A percentile compares a stretch with the other conserved stretches of the same genome.
These are phyloP conservation scores for Wickerhamiella cacticola DNA, from an alignment of 805 yeast species.

Conservation along the genomic window DNA sequence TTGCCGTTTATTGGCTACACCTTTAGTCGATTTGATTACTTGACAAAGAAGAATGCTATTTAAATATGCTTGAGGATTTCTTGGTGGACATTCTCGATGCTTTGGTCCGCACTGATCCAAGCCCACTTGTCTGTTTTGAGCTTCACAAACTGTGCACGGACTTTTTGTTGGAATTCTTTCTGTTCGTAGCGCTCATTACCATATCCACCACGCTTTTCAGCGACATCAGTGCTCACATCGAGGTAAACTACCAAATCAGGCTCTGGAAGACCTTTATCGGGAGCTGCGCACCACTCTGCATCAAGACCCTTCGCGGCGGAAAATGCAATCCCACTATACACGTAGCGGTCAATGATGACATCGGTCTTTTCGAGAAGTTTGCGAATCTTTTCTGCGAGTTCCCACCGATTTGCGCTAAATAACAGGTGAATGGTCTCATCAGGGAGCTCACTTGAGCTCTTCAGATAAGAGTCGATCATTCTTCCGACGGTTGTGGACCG, in stretches of 20 bases:
- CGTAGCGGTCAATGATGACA: slow-evolving; percentile 73
- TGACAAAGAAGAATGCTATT: slow-evolving; percentile 41
- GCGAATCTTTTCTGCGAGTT: slow-evolving; percentile 41
- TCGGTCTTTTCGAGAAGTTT: slow-evolving; percentile 41
- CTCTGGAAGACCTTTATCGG: slow-evolving; percentile 72
- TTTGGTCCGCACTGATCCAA: slow-evolving; percentile 48
- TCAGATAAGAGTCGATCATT: slow-evolving; percentile 62
- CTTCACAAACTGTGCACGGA: slow-evolving; percentile 43
- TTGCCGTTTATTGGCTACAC: slow-evolving; percentile 97
- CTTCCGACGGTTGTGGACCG: slow-evolving; percentile 72
- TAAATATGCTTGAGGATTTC: slow-evolving; percentile 14
- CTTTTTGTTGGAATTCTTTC: slow-evolving; percentile 58
- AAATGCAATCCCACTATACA: slow-evolving; percentile 88
- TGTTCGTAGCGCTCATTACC: slow-evolving; percentile 92
- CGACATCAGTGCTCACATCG: slow-evolving; percentile 41
- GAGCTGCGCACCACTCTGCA: slow-evolving; percentile 63
- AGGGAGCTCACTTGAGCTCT: slow-evolving; percentile 37
- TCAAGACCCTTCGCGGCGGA: slow-evolving; percentile 73
- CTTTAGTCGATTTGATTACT: slow-evolving; percentile 83
- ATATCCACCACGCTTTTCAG: slow-evolving; percentile 54
- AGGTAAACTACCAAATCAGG: slow-evolving; percentile 80
- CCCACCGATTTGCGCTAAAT: slow-evolving; percentile 95
- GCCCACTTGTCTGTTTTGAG: slow-evolving; percentile 31
- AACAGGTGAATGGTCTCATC: slow-evolving; percentile 79
- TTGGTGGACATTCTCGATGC: slow-evolving; percentile 42